A percentile compares a stretch with the other conserved stretches of the same genome.
These are phyloP conservation scores for Pugionium cornutum DNA, from an alignment of 345 rosid species.

Conservation along the genomic window DNA sequence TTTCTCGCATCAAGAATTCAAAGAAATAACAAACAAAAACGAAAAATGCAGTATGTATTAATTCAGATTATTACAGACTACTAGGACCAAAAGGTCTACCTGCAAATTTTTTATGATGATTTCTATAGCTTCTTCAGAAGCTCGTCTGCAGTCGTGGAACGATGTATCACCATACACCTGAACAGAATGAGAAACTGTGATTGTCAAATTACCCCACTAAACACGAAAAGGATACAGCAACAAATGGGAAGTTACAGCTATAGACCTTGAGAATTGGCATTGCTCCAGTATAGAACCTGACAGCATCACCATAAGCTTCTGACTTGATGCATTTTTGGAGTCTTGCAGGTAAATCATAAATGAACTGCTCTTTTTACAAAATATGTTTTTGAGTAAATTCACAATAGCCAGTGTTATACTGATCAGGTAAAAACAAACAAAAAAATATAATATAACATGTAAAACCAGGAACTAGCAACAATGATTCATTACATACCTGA, in stretches of 20 bases:
- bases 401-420: conserved; percentile 12
- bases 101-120: conserved; percentile 71
- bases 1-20: conserved; percentile 13
- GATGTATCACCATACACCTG: conserved; percentile 97
- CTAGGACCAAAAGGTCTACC: conserved; percentile 50
- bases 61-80: conserved; percentile 6
- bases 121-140: conserved; percentile 90
- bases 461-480: conserved; percentile 21
- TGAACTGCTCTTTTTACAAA: conserved; percentile 84
- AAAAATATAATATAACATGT: neutral
- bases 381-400: conserved; percentile 46
- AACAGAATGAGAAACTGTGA: conserved; percentile 27
- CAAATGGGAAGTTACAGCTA: conserved; percentile 19
- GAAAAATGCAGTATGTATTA: conserved; percentile 20
- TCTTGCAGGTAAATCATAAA: conserved; percentile 95
- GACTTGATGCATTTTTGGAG: conserved; percentile 91
- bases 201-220: conserved; percentile 11
- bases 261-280: conserved; percentile 95
- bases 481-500: conserved; percentile 57
- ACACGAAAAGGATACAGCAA: conserved; percentile 12
- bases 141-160: conserved; percentile 92
- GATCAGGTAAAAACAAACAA: conserved; percentile 1
- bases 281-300: conserved; percentile 91
- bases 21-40: conserved; percentile 13
- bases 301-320: conserved; percentile 95